phyloP scores from a whole-genome alignment of 1,284 basidiomycete species.

The Gomphus sp. region DNA sequence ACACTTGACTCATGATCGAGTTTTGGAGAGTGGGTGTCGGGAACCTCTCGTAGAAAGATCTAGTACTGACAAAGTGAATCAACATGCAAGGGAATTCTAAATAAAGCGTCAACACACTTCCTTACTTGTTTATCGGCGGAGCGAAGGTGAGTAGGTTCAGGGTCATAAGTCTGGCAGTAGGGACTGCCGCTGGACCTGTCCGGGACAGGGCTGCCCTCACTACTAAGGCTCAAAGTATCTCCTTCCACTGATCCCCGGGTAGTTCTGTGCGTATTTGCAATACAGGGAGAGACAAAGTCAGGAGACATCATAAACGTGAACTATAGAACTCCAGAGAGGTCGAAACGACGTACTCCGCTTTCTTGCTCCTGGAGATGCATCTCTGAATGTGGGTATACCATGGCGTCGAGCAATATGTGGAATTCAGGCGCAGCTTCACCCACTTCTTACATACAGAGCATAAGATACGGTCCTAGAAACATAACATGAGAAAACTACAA shows the following conservation, averaged over 20 bases:
- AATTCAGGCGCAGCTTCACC: constrained; percentile 72
- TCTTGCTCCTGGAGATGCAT: constrained; percentile 67
- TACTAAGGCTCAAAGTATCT: neutral
- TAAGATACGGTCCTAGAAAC: constrained; percentile 43
- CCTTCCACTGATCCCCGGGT: neutral
- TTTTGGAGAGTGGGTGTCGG: no score
- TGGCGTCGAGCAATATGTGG: constrained; percentile 75
- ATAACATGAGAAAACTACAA: neutral
- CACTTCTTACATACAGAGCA: constrained; percentile 73
- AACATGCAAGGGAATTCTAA: neutral
- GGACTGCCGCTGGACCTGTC: neutral
- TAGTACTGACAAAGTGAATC: neutral
- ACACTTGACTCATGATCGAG: neutral
- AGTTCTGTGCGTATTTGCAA: neutral
- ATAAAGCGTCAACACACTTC: neutral
- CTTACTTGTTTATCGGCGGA: neutral
- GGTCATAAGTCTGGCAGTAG: neutral
- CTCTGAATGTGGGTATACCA: constrained; percentile 75
- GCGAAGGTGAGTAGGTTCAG: neutral
- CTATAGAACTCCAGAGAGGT: neutral
- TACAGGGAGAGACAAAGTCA: neutral
- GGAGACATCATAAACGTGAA: neutral
- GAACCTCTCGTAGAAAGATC: neutral
- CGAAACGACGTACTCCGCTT: constrained; percentile 15
- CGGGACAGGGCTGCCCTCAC: neutral